These are phyloP conservation scores for Alliaria petiolata DNA, from an alignment of 345 rosid species.

Conservation along the genomic window DNA sequence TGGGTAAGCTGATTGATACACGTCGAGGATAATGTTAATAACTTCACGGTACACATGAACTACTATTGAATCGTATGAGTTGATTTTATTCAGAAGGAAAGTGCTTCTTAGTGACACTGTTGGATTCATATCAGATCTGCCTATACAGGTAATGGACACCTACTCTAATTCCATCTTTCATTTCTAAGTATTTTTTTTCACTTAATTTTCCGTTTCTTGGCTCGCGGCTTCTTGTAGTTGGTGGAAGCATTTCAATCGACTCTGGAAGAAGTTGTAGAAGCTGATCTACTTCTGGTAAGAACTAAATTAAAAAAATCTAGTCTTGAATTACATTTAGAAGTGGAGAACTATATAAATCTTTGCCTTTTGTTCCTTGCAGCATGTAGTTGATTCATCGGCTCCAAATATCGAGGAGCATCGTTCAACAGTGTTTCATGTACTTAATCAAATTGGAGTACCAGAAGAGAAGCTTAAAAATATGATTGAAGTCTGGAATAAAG, in stretches of 20 bases:
- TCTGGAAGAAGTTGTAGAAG: conserved; percentile 90
- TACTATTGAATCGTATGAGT: neutral
- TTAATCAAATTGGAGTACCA: conserved; percentile 88
- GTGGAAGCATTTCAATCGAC: conserved; percentile 96
- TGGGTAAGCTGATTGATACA: conserved; percentile 41
- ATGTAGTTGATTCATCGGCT: conserved; percentile 84
- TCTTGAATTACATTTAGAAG: neutral
- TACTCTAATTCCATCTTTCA: neutral
- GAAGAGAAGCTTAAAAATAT: conserved; percentile 73
- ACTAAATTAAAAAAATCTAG: neutral
- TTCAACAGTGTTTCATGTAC: conserved; percentile 74
- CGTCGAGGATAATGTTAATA: neutral
- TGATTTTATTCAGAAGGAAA: conserved; percentile 55
- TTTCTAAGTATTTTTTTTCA: neutral
- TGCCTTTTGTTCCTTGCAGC: conserved; percentile 42
- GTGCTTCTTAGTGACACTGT: conserved; percentile 90
- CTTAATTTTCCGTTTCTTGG: neutral
- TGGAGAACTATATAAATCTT: neutral
- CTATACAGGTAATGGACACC: conserved; percentile 62
- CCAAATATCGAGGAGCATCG: conserved; percentile 93
- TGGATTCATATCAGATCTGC: conserved; percentile 94
- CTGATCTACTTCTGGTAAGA: conserved; percentile 86
- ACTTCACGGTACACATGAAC: neutral
- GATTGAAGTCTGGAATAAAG: conserved; percentile 98
- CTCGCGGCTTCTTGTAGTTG: conserved; percentile 44